These are phyloP conservation scores for Tricharina praecox DNA, from an alignment of 495 filamentous ascomycete genomes.

Conservation along the genomic window DNA sequence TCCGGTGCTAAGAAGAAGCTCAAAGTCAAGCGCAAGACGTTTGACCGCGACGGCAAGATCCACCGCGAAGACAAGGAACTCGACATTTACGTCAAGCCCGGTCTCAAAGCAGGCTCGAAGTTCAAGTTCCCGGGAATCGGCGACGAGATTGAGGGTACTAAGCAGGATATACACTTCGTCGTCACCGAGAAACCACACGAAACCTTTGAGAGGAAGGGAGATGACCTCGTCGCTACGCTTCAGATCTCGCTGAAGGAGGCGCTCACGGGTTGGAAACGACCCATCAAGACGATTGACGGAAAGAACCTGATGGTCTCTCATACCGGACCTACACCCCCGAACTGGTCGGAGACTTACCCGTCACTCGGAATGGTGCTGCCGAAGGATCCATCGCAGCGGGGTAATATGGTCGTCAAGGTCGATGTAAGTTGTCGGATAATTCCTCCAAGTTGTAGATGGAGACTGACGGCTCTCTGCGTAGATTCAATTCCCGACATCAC, in stretches of 20 bases:
- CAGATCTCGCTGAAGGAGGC: constrained; percentile 86
- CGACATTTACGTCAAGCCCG: constrained; percentile 86
- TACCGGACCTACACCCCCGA: constrained; percentile 68
- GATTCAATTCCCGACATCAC: constrained; percentile 49
- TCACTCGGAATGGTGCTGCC: constrained; percentile 77
- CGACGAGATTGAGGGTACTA: constrained; percentile 92
- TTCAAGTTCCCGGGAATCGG: constrained; percentile 94
- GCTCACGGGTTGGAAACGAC: constrained; percentile 84
- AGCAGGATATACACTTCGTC: constrained; percentile 88
- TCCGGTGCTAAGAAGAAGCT: constrained; percentile 81
- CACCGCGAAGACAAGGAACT: constrained; percentile 74
- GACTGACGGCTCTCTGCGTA: constrained; percentile 4
- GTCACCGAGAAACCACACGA: constrained; percentile 83
- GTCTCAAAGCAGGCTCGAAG: constrained; percentile 87
- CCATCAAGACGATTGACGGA: constrained; percentile 82
- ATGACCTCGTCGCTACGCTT: constrained; percentile 61
- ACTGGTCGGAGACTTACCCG: constrained; percentile 64
- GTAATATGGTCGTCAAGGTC: constrained; percentile 75
- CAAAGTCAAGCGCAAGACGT: constrained; percentile 90
- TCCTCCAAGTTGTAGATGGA: not conserved
- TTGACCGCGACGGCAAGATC: constrained; percentile 65
- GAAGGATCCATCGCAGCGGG: constrained; percentile 67
- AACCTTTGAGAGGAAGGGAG: constrained; percentile 64
- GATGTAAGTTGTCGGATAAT: constrained; percentile 43
- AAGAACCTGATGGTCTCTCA: constrained; percentile 61